phyloP scores from a whole-genome alignment of 2,329 filamentous ascomycete genomes.

The Cytospora chrysosperma region DNA sequence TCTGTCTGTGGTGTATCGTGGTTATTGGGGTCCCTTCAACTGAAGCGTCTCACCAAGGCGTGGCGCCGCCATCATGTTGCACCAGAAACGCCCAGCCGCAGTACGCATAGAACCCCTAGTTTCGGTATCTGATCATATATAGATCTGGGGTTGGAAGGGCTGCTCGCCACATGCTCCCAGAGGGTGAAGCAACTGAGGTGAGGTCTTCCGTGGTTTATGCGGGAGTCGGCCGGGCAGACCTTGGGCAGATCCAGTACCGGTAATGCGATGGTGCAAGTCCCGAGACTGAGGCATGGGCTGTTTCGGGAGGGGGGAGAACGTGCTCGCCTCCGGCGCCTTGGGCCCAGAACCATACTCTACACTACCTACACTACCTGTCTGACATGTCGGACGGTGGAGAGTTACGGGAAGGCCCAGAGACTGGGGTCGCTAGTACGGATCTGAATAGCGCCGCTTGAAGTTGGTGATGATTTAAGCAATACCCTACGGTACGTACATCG shows the following conservation, averaged over 20 bases:
- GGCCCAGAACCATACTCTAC: constrained; percentile 2
- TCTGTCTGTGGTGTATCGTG: neutral
- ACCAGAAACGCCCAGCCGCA: neutral
- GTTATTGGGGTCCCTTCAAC: neutral
- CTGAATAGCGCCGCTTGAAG: constrained; percentile 10
- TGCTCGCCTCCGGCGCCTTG: constrained; percentile 16
- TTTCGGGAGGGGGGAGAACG: constrained; percentile 12
- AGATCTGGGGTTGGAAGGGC: constrained; percentile 5
- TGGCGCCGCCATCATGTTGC: neutral
- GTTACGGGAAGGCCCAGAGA: neutral
- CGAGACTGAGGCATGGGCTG: constrained; percentile 20
- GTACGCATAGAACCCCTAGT: neutral
- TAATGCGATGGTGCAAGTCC: constrained; percentile 5
- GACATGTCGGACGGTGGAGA: constrained; percentile 13
- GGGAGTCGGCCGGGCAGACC: constrained; percentile 20
- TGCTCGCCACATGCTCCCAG: constrained; percentile 11
- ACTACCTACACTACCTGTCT: too few species aligned
- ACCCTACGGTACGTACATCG: neutral
- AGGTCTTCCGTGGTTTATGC: constrained; percentile 12
- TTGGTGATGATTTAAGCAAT: constrained; percentile 3
- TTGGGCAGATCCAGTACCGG: constrained; percentile 12
- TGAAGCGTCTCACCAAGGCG: constrained; percentile 7
- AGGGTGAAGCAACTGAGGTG: neutral
- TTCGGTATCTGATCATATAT: neutral
- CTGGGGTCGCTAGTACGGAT: constrained; percentile 18